Conservation (phyloP, 495 filamentous ascomycete species). For the Lepidopterella palustris region DNA sequence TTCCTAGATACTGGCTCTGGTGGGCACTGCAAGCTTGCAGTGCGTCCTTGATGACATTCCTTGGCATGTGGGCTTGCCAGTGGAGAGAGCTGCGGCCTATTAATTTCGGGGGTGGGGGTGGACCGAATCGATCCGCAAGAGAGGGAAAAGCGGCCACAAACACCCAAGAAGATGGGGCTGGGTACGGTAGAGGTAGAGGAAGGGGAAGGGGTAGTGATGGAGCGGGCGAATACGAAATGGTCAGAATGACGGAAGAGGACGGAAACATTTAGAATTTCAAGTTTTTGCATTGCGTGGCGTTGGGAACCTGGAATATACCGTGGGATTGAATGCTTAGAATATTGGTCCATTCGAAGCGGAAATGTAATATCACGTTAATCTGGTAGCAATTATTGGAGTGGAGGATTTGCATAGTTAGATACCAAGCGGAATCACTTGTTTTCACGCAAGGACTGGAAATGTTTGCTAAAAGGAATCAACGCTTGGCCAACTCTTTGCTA, state of each 20-base stretch:
- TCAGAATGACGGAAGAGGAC: slow-evolving; percentile 49
- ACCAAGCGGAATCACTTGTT: too few relatives aligned
- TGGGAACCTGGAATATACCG: neutral
- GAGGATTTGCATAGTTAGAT: neutral
- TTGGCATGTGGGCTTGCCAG: slow-evolving; percentile 85
- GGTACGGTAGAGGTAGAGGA: slow-evolving; percentile 46
- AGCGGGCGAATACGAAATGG: slow-evolving; percentile 77
- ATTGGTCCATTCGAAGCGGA: neutral
- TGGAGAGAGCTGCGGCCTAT: slow-evolving; percentile 87
- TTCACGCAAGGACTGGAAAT: too few relatives aligned
- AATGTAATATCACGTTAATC: neutral
- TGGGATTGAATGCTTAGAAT: neutral
- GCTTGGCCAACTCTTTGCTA: slow-evolving; percentile 5
- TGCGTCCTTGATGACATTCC: slow-evolving; percentile 58
- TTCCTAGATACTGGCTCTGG: slow-evolving; percentile 77
- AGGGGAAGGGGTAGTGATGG: slow-evolving; percentile 52
- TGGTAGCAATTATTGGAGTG: neutral
- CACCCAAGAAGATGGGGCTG: slow-evolving; percentile 41
- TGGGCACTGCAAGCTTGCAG: slow-evolving; percentile 73
- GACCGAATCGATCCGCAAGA: slow-evolving; percentile 18
- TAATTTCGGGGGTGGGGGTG: slow-evolving; percentile 62
- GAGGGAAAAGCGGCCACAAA: slow-evolving; percentile 27
- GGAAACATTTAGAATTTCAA: slow-evolving; percentile 19
- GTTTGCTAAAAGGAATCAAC: too few relatives aligned
- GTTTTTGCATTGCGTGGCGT: slow-evolving; percentile 26